phyloP scores from a whole-genome alignment of 2,329 filamentous ascomycete genomes.

The Stachybotrys echinatus region DNA sequence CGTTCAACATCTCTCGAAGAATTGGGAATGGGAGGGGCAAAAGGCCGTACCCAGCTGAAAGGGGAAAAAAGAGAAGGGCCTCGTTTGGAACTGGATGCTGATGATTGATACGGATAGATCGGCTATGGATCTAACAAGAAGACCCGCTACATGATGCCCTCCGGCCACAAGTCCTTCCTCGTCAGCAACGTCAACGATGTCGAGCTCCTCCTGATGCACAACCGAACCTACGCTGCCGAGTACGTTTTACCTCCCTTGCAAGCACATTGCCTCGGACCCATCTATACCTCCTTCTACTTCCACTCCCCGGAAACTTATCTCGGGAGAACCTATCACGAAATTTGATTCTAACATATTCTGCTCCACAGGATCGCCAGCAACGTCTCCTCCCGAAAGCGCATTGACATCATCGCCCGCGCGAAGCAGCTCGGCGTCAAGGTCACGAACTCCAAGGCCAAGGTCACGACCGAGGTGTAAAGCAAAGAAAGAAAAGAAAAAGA shows the following conservation, averaged over 20 bases:
- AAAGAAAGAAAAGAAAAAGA: not conserved
- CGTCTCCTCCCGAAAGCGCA: constrained; percentile 97
- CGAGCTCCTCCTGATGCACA: constrained; percentile 99
- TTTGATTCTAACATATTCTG: not conserved
- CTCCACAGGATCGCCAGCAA: constrained; percentile 90
- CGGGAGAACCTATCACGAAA: not conserved
- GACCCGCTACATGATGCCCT: constrained; percentile 98
- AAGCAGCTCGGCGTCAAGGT: constrained; percentile 99
- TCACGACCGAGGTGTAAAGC: constrained; percentile 87
- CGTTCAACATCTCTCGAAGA: constrained; percentile 40
- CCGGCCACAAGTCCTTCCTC: constrained; percentile 99
- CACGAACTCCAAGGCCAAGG: constrained; percentile 98
- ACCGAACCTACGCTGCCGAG: constrained; percentile 98
- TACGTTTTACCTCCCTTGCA: constrained; percentile 46
- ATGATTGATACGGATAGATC: constrained; percentile 56
- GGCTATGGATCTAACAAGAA: constrained; percentile 99
- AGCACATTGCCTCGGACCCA: no score
- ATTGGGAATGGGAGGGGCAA: not conserved
- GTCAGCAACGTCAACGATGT: constrained; percentile 96
- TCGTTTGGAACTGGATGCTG: no score
- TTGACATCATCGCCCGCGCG: constrained; percentile 94
- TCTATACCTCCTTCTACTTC: no score
- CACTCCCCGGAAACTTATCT: no score
- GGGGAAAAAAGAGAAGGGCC: no score
- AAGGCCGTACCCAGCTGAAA: no score